Evolutionary conservation across 768 basidiomycete species (phyloP).

Genomic region (Lactifluus subvellereus): DNA sequence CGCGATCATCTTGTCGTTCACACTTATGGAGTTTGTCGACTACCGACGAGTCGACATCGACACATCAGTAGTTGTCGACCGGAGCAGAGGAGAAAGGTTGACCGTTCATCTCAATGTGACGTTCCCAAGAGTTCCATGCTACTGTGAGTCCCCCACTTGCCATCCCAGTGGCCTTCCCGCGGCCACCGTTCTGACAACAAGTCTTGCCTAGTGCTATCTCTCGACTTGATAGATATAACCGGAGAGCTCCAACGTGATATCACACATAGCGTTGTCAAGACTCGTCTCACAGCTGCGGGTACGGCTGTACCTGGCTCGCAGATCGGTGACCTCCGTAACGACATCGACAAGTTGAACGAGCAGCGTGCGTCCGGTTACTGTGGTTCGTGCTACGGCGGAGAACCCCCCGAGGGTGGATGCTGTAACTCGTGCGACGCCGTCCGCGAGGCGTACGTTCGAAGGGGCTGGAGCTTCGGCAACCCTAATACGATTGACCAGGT

Average conservation of each 20-base stretch:
- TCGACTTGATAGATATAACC: constrained; percentile 98
- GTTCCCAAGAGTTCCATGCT: constrained; percentile 96
- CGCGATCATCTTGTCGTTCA: constrained; percentile 87
- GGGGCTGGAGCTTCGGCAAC: constrained; percentile 92
- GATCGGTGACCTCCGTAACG: constrained; percentile 70
- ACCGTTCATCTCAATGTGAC: constrained; percentile 89
- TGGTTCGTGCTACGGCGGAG: constrained; percentile 93
- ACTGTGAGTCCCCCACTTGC: constrained; percentile 51
- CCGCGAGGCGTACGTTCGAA: constrained; percentile 78
- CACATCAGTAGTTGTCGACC: constrained; percentile 91
- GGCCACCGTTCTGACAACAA: neutral
- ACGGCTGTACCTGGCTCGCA: constrained; percentile 48
- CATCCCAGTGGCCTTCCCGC: neutral
- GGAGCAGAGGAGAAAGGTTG: constrained; percentile 90
- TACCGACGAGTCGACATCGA: constrained; percentile 83
- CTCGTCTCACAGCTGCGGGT: constrained; percentile 61
- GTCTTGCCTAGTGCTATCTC: constrained; percentile 67
- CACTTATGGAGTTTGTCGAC: constrained; percentile 92
- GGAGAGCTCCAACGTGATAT: constrained; percentile 92
- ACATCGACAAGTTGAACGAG: constrained; percentile 74
- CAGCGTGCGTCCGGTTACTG: constrained; percentile 64
- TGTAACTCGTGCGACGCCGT: constrained; percentile 98
- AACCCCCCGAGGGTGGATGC: constrained; percentile 70
- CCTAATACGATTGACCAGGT: constrained; percentile 94
- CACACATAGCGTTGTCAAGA: constrained; percentile 84